A percentile compares a stretch with the other conserved stretches of the same genome.
phyloP scores from a whole-genome alignment of 441 rosid genomes.

The Capsella rubella region DNA sequence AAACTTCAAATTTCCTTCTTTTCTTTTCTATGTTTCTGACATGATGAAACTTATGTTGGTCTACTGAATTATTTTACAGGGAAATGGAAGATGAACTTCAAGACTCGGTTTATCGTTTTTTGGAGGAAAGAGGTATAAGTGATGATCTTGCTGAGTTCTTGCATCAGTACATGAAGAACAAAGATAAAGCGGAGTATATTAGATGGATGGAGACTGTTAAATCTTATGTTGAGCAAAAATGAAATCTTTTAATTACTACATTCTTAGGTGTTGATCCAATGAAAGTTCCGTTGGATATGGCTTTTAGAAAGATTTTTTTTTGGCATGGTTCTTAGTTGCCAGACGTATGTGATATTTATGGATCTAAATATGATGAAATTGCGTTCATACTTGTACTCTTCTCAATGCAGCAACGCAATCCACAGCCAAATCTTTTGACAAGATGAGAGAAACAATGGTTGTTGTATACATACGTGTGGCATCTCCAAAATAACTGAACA shows the following conservation, averaged over 20 bases:
- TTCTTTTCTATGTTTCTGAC: neutral
- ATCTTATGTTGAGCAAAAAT: slow-evolving; percentile 66
- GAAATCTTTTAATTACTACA: slow-evolving; percentile 7
- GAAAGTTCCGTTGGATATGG: neutral
- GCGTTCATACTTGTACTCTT: slow-evolving; percentile 5
- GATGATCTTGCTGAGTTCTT: slow-evolving; percentile 78
- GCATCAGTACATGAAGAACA: slow-evolving; percentile 76
- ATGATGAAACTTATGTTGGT: neutral
- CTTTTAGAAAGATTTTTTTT: neutral
- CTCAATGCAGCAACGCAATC: neutral
- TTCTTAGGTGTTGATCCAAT: slow-evolving; percentile 15
- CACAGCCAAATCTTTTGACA: neutral
- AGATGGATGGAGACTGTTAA: slow-evolving; percentile 78
- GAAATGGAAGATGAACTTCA: slow-evolving; percentile 85
- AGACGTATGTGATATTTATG: neutral
- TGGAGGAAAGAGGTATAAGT: slow-evolving; percentile 75
- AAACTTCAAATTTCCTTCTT: neutral
- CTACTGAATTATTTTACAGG: slow-evolving; percentile 50
- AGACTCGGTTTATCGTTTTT: slow-evolving; percentile 60
- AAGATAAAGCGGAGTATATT: slow-evolving; percentile 65
- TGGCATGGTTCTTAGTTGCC: neutral
- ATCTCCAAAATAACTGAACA: neutral
- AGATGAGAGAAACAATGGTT: slow-evolving; percentile 15
- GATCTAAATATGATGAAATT: neutral
- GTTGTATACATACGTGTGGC: neutral